phyloP scores from a whole-genome alignment of 441 rosid species.

The Rhodomyrtus psidioides region DNA sequence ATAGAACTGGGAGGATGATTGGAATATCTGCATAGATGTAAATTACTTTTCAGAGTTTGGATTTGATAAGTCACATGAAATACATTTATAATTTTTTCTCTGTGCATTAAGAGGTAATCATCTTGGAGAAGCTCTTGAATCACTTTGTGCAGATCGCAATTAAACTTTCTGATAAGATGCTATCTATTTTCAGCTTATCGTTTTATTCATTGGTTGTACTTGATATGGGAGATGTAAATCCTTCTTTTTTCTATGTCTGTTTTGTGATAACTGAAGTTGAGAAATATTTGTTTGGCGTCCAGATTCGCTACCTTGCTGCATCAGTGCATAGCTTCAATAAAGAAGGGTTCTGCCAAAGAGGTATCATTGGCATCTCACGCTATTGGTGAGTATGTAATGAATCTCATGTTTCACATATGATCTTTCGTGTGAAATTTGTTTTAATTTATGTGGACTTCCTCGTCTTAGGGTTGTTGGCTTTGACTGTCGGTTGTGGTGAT shows the following conservation, averaged over 20 bases:
- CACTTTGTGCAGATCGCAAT: neutral
- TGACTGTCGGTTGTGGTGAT: constrained; percentile 70
- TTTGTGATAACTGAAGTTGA: neutral
- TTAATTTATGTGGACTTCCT: neutral
- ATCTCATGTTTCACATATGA: neutral
- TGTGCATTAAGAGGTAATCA: neutral
- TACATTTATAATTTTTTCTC: neutral
- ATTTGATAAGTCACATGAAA: neutral
- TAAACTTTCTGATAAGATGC: neutral
- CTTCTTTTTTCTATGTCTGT: neutral
- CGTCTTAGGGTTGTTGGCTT: constrained; percentile 67
- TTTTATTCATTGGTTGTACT: neutral
- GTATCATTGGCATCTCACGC: constrained; percentile 61
- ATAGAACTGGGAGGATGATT: neutral
- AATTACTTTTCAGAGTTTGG: neutral
- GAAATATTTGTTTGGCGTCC: neutral
- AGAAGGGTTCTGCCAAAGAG: constrained; percentile 78
- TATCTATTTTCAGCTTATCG: neutral
- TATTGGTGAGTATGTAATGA: constrained; percentile 41
- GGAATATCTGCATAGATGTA: neutral
- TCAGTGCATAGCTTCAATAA: constrained; percentile 52
- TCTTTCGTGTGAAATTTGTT: neutral
- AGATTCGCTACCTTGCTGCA: constrained; percentile 87
- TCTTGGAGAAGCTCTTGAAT: neutral
- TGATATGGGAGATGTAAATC: neutral